Conservation (phyloP, 225 moss, liverwort and hornwort species). For the Antitrichia curtipendula region DNA sequence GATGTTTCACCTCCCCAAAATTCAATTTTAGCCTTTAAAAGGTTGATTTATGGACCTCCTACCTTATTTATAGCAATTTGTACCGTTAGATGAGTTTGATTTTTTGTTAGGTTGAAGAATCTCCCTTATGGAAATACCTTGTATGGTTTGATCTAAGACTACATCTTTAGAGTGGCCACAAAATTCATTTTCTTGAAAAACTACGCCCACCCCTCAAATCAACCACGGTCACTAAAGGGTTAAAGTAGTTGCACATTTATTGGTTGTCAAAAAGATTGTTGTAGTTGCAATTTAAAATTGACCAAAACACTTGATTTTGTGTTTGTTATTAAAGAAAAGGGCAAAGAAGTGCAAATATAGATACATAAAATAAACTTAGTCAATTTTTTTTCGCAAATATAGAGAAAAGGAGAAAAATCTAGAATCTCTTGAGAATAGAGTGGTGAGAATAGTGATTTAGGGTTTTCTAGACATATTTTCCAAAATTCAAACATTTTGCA, state of each 20-base stretch:
- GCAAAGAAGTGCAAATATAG: background rate
- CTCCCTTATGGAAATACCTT: too few relatives aligned
- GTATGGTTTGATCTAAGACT: too few relatives aligned
- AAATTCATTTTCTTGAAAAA: too few relatives aligned
- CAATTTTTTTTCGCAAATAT: background rate
- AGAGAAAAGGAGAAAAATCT: background rate
- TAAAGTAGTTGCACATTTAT: background rate
- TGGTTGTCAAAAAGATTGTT: background rate
- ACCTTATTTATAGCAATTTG: too few relatives aligned
- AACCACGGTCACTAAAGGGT: too few relatives aligned
- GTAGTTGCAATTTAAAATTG: background rate
- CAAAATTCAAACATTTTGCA: background rate
- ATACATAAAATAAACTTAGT: background rate
- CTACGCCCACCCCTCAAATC: too few relatives aligned
- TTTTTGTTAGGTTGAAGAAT: too few relatives aligned
- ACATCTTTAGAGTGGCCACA: too few relatives aligned
- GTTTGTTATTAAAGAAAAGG: rapidly evolving
- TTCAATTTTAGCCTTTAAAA: too few relatives aligned
- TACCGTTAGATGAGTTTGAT: too few relatives aligned
- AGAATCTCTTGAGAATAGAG: background rate
- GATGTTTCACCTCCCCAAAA: too few relatives aligned
- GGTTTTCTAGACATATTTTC: background rate
- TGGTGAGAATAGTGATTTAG: background rate
- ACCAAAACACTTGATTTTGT: background rate
- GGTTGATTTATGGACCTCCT: too few relatives aligned